Evolutionary conservation across 2,329 filamentous ascomycete species (phyloP).

Genomic region (Metarhizium anisopliae): DNA sequence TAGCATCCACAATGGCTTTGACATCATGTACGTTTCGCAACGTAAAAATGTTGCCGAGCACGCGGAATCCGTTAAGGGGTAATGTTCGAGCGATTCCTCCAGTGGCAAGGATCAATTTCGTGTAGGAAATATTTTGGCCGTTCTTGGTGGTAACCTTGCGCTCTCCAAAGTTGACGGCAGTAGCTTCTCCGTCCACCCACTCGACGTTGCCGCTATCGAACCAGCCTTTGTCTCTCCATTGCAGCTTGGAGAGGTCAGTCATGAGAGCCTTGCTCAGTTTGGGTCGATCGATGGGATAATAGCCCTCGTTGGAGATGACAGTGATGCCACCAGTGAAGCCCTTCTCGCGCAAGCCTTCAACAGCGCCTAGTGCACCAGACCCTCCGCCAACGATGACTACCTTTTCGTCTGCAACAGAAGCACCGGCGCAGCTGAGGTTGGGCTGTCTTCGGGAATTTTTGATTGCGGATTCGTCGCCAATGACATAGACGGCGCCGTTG

Average conservation of each 20-base stretch:
- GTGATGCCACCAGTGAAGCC: constrained; percentile 76
- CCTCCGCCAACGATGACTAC: constrained; percentile 86
- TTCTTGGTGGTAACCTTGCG: constrained; percentile 68
- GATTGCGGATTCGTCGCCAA: constrained; percentile 68
- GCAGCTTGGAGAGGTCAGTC: constrained; percentile 68
- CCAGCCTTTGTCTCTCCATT: constrained; percentile 68
- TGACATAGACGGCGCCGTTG: constrained; percentile 76
- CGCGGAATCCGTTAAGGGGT: constrained; percentile 77
- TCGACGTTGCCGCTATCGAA: constrained; percentile 56
- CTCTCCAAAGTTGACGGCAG: constrained; percentile 62
- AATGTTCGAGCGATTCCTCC: constrained; percentile 70
- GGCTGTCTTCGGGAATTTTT: constrained; percentile 67
- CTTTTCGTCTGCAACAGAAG: constrained; percentile 37
- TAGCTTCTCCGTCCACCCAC: constrained; percentile 57
- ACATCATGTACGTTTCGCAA: constrained; percentile 71
- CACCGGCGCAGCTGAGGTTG: constrained; percentile 56
- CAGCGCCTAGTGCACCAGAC: constrained; percentile 69
- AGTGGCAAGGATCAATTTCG: constrained; percentile 83
- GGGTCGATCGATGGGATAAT: constrained; percentile 83
- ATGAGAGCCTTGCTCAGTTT: constrained; percentile 93
- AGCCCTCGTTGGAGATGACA: constrained; percentile 74
- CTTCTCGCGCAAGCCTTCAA: constrained; percentile 74
- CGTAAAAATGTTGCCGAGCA: constrained; percentile 78
- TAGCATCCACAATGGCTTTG: constrained; percentile 67
- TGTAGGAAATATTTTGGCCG: constrained; percentile 66